Evolutionary conservation across 768 basidiomycete species (phyloP).

Genomic region (Cubamyces lactineus): DNA sequence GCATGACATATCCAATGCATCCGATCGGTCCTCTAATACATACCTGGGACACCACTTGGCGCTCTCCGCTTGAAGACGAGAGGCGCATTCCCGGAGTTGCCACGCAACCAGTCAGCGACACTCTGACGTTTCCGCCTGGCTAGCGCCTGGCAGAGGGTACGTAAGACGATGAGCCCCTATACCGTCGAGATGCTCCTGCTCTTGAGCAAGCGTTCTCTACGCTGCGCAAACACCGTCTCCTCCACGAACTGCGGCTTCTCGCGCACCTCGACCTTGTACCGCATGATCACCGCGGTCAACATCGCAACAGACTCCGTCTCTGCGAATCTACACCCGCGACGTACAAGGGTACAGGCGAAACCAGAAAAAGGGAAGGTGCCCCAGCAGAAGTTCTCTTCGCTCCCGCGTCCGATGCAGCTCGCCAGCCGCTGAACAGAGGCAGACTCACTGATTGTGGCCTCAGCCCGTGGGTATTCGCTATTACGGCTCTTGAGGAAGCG

Average conservation of each 20-base stretch:
- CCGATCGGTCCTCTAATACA: too few relatives aligned
- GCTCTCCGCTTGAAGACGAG: too few relatives aligned
- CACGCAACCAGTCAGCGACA: too few relatives aligned
- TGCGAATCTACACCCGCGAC: conserved; percentile 45
- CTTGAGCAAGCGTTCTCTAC: conserved; percentile 45
- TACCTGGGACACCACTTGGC: too few relatives aligned
- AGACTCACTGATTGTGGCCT: conserved; percentile 58
- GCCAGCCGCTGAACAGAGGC: conserved; percentile 55
- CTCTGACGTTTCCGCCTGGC: too few relatives aligned
- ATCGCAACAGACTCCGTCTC: conserved; percentile 56
- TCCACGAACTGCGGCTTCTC: conserved; percentile 52
- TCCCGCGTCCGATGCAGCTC: conserved; percentile 48
- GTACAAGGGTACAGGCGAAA: too few relatives aligned
- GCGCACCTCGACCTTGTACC: conserved; percentile 51
- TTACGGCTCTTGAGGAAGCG: conserved; percentile 55
- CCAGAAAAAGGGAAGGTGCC: too few relatives aligned
- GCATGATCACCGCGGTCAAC: conserved; percentile 39
- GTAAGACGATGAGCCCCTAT: too few relatives aligned
- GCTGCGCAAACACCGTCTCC: conserved; percentile 52
- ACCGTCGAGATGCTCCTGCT: conserved; percentile 44
- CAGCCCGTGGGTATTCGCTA: conserved; percentile 57
- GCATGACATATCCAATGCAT: too few relatives aligned
- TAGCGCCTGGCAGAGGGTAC: too few relatives aligned
- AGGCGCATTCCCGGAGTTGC: too few relatives aligned
- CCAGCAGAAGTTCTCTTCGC: too few relatives aligned